Base-by-base conservation (phyloP, 768 basidiomycete species). In the Austroboletus eburneus region DNA sequence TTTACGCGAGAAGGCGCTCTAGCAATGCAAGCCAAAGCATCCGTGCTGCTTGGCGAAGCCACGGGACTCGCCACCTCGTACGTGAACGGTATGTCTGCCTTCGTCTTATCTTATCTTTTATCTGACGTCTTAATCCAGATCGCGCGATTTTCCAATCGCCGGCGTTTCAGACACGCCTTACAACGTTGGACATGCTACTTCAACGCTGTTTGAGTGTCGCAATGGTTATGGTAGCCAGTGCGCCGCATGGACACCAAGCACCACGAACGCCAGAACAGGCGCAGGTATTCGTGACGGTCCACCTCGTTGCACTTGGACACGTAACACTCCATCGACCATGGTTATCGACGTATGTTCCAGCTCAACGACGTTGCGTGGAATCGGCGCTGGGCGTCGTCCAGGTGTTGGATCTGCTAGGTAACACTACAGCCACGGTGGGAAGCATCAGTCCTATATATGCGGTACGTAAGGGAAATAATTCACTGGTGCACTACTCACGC, bases 111-210 rank as follows among this genome's bases (percentile, higher is more conserved):
- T 27, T 12, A 34, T 6, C 9, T 10, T 12, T 5, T 13, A 21
- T 9, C n/a, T n/a, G n/a, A 13, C n/a, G 29, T 4, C 18, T n/a
- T 7, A 8, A 10, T 25, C 9, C 39, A 79, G 78, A 73, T 42
- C 69, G 69, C 56, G 58, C 68, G 9, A 61, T 66, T 35, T 59
- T 69, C 24, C 77, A 79, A 46, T 65, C 68, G 22, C 61, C 72
- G 45, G 63, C 69, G 4, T 77, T 77, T 45, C 65, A 65, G 21
- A 59, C 65, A 13, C 70, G 72, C 7, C 78, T 80, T 18, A 66
- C 66, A 34, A 71, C 70, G 3, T 60, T 79, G 45, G 73, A 77
- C 49, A 57, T 64, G 25, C 66, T 79, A 38, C 73, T 80, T 30
- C 72, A 74, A 5, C 56, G 57, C 2, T 59, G 48, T 33, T 40